Percentiles rank a stretch among this genome's conserved stretches.
Conservation (phyloP, 768 basidiomycete species). For the Coprinellus aureogranulatus region DNA sequence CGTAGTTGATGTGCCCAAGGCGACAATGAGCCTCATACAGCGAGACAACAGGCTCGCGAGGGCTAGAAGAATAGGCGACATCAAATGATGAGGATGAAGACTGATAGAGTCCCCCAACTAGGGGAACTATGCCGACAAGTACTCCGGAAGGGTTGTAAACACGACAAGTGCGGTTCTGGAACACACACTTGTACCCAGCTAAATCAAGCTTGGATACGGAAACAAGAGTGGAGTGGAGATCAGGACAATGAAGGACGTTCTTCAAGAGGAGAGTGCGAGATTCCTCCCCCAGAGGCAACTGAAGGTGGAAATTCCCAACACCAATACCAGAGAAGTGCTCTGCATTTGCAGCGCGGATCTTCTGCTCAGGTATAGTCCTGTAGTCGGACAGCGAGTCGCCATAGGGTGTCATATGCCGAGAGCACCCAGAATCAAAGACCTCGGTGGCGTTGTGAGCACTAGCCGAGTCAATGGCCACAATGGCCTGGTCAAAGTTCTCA, state of each 20-base stretch:
- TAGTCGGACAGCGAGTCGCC: constrained; percentile 20
- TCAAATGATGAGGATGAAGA: not conserved
- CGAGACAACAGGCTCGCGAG: not conserved
- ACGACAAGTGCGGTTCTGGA: constrained; percentile 14
- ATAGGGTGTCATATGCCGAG: constrained; percentile 28
- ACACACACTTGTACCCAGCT: not conserved
- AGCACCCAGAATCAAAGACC: constrained; percentile 27
- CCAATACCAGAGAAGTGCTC: constrained; percentile 27
- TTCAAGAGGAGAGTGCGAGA: constrained; percentile 22
- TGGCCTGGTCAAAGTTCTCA: not conserved
- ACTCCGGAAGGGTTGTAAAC: constrained; percentile 17
- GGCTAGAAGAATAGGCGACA: not conserved
- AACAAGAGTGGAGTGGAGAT: constrained; percentile 34
- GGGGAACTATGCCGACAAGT: constrained; percentile 17
- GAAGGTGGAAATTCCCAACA: constrained; percentile 25
- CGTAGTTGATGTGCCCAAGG: not conserved
- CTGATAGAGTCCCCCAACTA: constrained; percentile 6
- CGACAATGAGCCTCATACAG: not conserved
- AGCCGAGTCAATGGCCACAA: not conserved
- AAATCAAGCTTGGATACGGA: not conserved
- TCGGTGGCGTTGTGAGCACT: constrained; percentile 8
- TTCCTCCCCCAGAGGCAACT: constrained; percentile 28
- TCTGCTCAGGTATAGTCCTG: constrained; percentile 18
- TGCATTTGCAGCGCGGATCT: constrained; percentile 30
- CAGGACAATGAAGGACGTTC: constrained; percentile 36